A percentile compares a stretch with the other conserved stretches of the same genome.
These are phyloP conservation scores for Cyanidioschyzon merolae DNA, from an alignment of 23 red algal genomes.

Conservation along the genomic window DNA sequence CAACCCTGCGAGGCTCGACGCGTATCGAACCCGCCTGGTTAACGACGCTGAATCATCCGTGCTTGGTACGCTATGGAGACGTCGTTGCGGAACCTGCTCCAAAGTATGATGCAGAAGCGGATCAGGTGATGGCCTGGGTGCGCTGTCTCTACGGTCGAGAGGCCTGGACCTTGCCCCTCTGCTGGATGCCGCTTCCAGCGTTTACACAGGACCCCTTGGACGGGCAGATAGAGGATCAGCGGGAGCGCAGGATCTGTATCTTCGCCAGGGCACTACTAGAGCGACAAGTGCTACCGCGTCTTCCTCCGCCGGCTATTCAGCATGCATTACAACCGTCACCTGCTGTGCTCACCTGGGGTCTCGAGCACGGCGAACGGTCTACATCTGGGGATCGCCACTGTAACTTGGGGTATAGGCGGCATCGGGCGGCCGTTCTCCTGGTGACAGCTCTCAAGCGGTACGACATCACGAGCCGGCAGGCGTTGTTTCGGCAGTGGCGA, in stretches of 20 bases:
- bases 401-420: background rate
- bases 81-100: background rate
- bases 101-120: background rate
- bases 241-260: background rate
- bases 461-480: background rate
- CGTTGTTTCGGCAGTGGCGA: background rate
- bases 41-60: background rate
- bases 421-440: background rate
- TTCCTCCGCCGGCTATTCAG: background rate
- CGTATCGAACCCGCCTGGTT: background rate
- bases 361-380: background rate
- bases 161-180: background rate
- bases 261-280: background rate
- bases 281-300: background rate
- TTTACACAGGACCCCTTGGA: background rate
- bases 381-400: background rate
- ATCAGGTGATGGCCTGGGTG: slow-evolving; percentile 7
- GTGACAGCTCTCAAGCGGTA: background rate
- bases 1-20: background rate
- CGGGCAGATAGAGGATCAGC: background rate
- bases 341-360: background rate
- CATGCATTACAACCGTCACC: background rate
- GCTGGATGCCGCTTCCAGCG: background rate
- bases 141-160: background rate
- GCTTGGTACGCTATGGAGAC: background rate